Evolutionary conservation across 345 rosid genomes (phyloP), one percentile per base, ranked within the genome.

Genomic region (Gossypium bickii): DNA sequence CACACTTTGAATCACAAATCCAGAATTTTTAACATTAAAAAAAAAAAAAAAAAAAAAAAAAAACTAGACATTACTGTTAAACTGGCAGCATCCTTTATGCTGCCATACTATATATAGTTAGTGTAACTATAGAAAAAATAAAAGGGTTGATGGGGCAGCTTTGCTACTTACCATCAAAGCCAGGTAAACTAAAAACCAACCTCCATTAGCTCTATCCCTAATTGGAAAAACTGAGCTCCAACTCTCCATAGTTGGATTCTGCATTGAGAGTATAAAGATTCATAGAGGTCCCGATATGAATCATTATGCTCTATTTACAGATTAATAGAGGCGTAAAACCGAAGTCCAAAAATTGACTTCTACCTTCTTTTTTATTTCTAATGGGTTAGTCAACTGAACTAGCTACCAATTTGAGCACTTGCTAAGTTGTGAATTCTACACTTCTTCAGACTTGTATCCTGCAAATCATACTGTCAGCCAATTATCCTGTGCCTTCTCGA

Each of bases 281-380:
- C 90, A 75, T 64, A 77, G 61, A 79, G 79, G 77, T 76, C 78
- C 66, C 65, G 3, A 1, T 48, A 79, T 57, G 87, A 76, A 85
- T 71, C 73, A 58, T 83, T 79, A 89, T 70, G 77, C 93, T 89
- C 88, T 83, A 85, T 82, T 83, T 83, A 83, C 93, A 87, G 91
- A 87, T 75, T 82, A 78, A 85, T 78, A 81, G 88, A 89, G 89
- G 91, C 82, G 81, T 77, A 76, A 57, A 55, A 53, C 76, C 60
- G 11, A 80, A 74, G 74, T 78, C 79, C 60, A 76, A 80, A 82
- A 82, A 81, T 49, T 59, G 81, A 83, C 80, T 77, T 67, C 80
- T 83, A 79, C 73, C 41, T 55, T 57, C 0, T 48, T 2, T 4
- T 13, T 75, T 70, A 83, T 79, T 78, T 81, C 80, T 81, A 77